Evolutionary conservation across 2,329 filamentous ascomycete species (phyloP), one percentile per base, ranked within the genome.

Genomic region (Talaromyces islandicus): DNA sequence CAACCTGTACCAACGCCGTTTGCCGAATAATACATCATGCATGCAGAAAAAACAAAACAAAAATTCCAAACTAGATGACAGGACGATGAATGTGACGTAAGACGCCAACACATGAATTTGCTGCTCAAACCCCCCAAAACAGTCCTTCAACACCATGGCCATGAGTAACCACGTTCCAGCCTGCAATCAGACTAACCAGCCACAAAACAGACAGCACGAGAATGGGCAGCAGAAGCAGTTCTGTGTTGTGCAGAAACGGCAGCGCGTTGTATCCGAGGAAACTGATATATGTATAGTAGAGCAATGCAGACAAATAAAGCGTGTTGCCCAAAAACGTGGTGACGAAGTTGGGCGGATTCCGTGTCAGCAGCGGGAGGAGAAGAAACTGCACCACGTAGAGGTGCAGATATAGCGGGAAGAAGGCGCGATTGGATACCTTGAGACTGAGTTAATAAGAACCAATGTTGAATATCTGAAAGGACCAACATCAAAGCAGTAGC

Each of bases 221-320:
- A 53, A 87, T 82, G 0, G 86, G 86, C 12, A 84, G 76, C 32
- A 89, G 78, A 14, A 89, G 77, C 3, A 88, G 79, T 70, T 88
- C 85, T 1, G 86, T 88, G 64, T 88, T 85, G 68, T 86, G 83
- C 25, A 88, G 73, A 69, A 88, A 88, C 0, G 86, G 86, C 17
- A 89, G 75, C 25, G 85, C 85, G 66, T 88, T 88, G 72, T 88
- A 89, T 35, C 86, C 86, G 50, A 89, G 75, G 70, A 89, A 89
- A 9, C 83, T 87, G 67, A 88, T 86, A 65, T 88, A 82, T 68
- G 84, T 85, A 73, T 88, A 88, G 73, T 88, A 88, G 29, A 81
- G 80, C 56, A 87, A 74, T 0, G 85, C 86, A 41, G 85, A 77
- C n/a, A 88, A 78, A 67, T 88, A 88, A 64, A 88, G 80, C 1